Percentiles rank a stretch among this genome's conserved stretches.
Conservation (phyloP, 2,329 filamentous ascomycete genomes). For the Coniella vitis region DNA sequence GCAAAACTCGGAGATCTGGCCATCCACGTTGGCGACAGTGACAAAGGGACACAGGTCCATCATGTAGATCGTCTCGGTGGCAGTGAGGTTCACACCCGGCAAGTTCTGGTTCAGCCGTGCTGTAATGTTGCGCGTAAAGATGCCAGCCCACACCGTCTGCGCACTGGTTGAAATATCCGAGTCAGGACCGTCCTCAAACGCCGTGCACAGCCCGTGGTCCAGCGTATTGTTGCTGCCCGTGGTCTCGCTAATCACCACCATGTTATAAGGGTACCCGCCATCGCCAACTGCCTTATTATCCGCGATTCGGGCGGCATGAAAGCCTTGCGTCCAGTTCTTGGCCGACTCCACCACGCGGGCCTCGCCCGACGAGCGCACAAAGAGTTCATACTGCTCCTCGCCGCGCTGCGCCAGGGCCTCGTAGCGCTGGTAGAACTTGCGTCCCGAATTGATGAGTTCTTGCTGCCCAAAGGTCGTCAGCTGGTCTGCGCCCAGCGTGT, state of each 20-base stretch:
- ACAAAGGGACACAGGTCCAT: conserved; percentile 90
- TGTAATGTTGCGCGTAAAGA: conserved; percentile 63
- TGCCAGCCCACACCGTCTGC: conserved; percentile 50
- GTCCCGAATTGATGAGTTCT: conserved; percentile 68
- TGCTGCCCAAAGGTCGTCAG: conserved; percentile 61
- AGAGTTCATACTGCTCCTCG: conserved; percentile 36
- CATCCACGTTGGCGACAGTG: conserved; percentile 56
- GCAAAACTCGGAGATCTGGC: conserved; percentile 65
- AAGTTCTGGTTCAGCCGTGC: conserved; percentile 63
- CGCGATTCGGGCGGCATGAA: conserved; percentile 47
- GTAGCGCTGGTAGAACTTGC: conserved; percentile 71
- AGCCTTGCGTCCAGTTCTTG: conserved; percentile 67
- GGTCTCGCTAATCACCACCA: conserved; percentile 65
- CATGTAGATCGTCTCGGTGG: conserved; percentile 57
- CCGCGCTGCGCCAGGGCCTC: conserved; percentile 45
- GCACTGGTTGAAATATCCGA: conserved; percentile 41
- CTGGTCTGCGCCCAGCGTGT: conserved; percentile 45
- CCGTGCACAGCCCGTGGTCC: conserved; percentile 63
- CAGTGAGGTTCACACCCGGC: conserved; percentile 57
- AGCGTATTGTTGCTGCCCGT: conserved; percentile 71
- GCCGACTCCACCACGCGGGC: conserved; percentile 50
- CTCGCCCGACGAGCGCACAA: conserved; percentile 37
- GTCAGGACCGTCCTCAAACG: conserved; percentile 57
- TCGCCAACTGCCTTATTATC: conserved; percentile 31
- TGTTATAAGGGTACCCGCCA: conserved; percentile 42